Percentiles rank a stretch among this genome's conserved stretches.
phyloP scores from a whole-genome alignment of 228 moss, liverwort and hornwort genomes.

The Sphagnum magellanicum region DNA sequence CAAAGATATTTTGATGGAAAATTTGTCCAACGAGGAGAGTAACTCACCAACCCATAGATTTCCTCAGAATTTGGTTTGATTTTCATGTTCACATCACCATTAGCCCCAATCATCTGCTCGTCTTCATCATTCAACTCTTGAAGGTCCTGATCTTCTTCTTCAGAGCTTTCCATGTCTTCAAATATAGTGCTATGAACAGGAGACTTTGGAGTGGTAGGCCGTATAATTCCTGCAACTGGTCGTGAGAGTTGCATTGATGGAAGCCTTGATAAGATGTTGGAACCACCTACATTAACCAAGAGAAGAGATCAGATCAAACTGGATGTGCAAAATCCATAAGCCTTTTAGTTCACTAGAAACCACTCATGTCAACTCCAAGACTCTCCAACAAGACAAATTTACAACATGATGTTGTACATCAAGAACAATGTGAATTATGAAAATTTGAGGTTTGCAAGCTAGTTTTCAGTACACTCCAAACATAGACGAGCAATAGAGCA shows the following conservation, averaged over 20 bases:
- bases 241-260: constrained; percentile 37
- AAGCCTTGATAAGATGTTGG: constrained; percentile 21
- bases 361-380: neutral
- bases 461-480: no score
- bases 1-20: no score
- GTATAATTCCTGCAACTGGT: constrained; percentile 31
- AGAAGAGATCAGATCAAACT: neutral
- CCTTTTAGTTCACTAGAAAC: neutral
- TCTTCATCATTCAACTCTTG: constrained; percentile 48
- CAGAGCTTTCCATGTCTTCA: constrained; percentile 82
- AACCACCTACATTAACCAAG: constrained; percentile 13
- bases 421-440: no score
- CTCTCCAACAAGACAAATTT: neutral
- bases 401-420: neutral
- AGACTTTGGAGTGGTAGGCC: constrained; percentile 66
- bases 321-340: neutral
- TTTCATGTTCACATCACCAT: constrained; percentile 41
- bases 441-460: no score
- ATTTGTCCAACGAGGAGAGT: no score
- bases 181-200: constrained; percentile 63
- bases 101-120: constrained; percentile 43
- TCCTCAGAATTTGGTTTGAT: constrained; percentile 41
- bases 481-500: no score
- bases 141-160: constrained; percentile 67
- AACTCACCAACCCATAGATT: constrained; percentile 50